These are phyloP conservation scores for Lasiodiplodia theobromae DNA, from an alignment of 2,329 filamentous ascomycete species.

Conservation along the genomic window DNA sequence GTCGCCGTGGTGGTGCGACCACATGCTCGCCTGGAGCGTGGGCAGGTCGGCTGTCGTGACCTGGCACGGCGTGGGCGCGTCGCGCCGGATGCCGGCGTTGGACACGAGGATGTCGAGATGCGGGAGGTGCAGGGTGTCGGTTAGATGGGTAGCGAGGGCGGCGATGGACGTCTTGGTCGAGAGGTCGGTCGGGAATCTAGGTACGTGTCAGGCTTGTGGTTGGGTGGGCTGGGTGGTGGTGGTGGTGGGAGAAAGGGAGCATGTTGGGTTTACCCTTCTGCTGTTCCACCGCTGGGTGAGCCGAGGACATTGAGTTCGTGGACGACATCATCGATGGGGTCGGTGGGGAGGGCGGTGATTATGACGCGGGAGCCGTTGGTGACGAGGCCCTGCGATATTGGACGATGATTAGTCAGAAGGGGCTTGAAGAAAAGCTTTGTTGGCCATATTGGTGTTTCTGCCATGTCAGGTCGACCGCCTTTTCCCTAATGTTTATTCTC, in stretches of 20 bases:
- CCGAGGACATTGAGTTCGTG: conserved; percentile 1
- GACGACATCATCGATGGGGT: conserved; percentile 27
- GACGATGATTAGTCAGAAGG: not conserved
- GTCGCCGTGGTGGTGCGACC: conserved; percentile 53
- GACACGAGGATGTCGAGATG: conserved; percentile 58
- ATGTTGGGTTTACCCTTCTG: not conserved
- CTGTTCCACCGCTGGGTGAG: conserved; percentile 7
- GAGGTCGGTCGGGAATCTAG: conserved; percentile 45
- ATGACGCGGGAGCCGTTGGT: conserved; percentile 31
- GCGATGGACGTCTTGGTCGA: conserved; percentile 52
- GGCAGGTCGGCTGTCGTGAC: conserved; percentile 52
- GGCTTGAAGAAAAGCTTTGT: not conserved
- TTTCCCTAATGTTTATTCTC: too few species aligned
- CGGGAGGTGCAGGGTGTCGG: conserved; percentile 42
- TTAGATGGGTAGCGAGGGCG: conserved; percentile 42
- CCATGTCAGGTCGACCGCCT: too few species aligned
- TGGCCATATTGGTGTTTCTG: too few species aligned
- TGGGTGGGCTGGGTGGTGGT: not conserved
- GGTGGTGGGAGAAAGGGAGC: not conserved
- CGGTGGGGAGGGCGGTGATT: conserved; percentile 29
- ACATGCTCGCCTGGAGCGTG: conserved; percentile 56
- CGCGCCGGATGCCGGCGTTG: conserved; percentile 58
- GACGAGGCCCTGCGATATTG: conserved; percentile 26
- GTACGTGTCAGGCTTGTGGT: not conserved
- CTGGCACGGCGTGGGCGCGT: conserved; percentile 53